Conservation (phyloP, 106 monocot species). For the Agapanthus africanus region DNA sequence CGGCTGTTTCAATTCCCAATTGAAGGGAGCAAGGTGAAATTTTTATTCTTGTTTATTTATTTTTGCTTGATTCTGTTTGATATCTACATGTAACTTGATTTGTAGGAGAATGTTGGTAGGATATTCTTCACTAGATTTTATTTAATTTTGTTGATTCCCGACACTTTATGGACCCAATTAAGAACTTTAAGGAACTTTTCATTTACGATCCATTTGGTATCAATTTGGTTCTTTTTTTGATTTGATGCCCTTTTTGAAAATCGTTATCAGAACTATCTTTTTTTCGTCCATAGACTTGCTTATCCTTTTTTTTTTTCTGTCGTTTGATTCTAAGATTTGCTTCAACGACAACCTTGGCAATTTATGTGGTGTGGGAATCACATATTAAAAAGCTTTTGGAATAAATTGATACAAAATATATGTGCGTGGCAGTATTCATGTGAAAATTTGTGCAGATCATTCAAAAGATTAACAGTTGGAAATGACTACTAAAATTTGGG, state of each 20-base stretch:
- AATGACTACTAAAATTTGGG: too few relatives aligned
- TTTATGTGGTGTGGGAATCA: too few relatives aligned
- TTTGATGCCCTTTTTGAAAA: not conserved
- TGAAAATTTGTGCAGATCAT: too few relatives aligned
- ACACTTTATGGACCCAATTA: not conserved
- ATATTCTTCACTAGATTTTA: not conserved
- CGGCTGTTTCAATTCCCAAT: constrained; percentile 48
- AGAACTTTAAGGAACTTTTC: not conserved
- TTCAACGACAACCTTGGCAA: too few relatives aligned
- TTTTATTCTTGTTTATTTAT: not conserved
- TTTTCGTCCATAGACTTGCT: not conserved
- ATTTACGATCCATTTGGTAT: not conserved
- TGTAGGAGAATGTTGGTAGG: not conserved
- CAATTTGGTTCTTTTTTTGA: not conserved
- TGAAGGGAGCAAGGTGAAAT: constrained; percentile 52
- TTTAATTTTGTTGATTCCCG: not conserved
- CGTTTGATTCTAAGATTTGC: not conserved
- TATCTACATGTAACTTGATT: not conserved
- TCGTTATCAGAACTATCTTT: not conserved
- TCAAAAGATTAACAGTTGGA: too few relatives aligned
- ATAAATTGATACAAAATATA: too few relatives aligned
- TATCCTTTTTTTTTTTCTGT: not conserved
- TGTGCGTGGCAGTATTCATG: too few relatives aligned
- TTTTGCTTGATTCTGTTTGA: not conserved
- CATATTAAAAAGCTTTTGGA: too few relatives aligned